phyloP scores from a whole-genome alignment of 2,329 filamentous ascomycete genomes.

The Aspergillus pseudoglaucus region DNA sequence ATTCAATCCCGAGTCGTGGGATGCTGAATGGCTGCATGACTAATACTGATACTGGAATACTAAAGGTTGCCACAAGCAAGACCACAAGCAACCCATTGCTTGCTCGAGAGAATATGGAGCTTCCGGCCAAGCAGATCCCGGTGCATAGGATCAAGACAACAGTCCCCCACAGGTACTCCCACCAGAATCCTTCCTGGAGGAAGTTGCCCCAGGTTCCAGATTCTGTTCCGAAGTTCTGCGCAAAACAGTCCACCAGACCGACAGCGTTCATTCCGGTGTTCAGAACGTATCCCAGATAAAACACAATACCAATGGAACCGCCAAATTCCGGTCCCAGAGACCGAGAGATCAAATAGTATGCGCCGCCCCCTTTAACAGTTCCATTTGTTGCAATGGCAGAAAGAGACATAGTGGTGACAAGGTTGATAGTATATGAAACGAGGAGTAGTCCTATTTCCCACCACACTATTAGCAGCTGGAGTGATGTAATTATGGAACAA shows the following conservation, averaged over 20 bases:
- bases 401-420: slow-evolving; percentile 78
- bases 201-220: slow-evolving; percentile 53
- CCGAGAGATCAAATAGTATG: slow-evolving; percentile 82
- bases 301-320: slow-evolving; percentile 78
- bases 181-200: slow-evolving; percentile 68
- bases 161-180: slow-evolving; percentile 69
- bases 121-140: slow-evolving; percentile 69
- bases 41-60: slow-evolving; percentile 73
- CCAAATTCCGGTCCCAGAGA: slow-evolving; percentile 84
- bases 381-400: slow-evolving; percentile 88
- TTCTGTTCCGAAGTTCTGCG: slow-evolving; percentile 61
- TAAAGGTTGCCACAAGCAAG: slow-evolving; percentile 66
- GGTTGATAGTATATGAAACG: slow-evolving; percentile 70
- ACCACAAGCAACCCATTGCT: slow-evolving; percentile 70
- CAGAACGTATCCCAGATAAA: slow-evolving; percentile 83
- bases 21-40: slow-evolving; percentile 62
- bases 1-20: slow-evolving; percentile 58
- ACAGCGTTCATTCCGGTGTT: slow-evolving; percentile 85
- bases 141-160: slow-evolving; percentile 66
- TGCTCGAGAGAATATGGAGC: slow-evolving; percentile 70
- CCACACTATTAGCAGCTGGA: slow-evolving; percentile 10
- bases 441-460: slow-evolving; percentile 57
- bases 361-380: slow-evolving; percentile 78
- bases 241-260: slow-evolving; percentile 75
- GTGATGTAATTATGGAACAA: slow-evolving; percentile 2